A percentile compares a stretch with the other conserved stretches of the same genome.
These are phyloP conservation scores for Wickerhamiella bombiphila DNA, from an alignment of 805 yeast species.

Conservation along the genomic window DNA sequence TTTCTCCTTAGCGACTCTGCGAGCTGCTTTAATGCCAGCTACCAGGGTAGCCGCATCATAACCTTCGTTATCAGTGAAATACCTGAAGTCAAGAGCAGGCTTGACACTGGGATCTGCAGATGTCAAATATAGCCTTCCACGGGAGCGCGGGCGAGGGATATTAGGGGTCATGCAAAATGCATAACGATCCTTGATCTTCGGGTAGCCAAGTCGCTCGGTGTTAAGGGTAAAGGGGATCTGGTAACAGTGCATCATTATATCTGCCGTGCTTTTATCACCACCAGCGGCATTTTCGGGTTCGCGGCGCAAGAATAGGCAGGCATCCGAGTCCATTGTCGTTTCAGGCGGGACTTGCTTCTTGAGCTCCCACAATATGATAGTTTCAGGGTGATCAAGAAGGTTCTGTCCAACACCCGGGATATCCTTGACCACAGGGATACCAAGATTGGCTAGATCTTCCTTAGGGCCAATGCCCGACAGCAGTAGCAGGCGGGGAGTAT, in stretches of 20 bases:
- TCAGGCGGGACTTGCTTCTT: constrained; percentile 8
- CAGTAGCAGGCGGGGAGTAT: constrained; percentile 23
- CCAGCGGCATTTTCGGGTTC: constrained; percentile 7
- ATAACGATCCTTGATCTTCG: constrained; percentile 6
- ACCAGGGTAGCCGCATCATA: constrained; percentile 24
- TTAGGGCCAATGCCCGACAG: constrained; percentile 24
- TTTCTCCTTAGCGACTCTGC: constrained; percentile 21
- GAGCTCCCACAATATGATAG: constrained; percentile 12
- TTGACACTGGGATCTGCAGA: constrained; percentile 8
- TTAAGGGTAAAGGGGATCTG: constrained; percentile 12
- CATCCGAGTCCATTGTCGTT: constrained; percentile 13
- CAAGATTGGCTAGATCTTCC: constrained; percentile 19
- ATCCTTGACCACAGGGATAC: constrained; percentile 20
- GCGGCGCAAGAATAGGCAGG: constrained; percentile 9
- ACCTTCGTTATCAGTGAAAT: constrained; percentile 19
- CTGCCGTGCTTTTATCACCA: constrained; percentile 8
- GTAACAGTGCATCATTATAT: constrained; percentile 13
- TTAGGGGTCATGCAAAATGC: constrained; percentile 13
- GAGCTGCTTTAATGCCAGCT: constrained; percentile 22
- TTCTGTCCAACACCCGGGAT: constrained; percentile 24
- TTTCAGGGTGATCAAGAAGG: constrained; percentile 23
- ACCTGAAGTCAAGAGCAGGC: constrained; percentile 12
- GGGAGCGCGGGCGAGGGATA: constrained; percentile 12
- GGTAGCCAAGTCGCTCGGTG: constrained; percentile 9
- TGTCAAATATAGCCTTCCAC: constrained; percentile 9